Evolutionary conservation across 139 green algal genomes (phyloP).

Genomic region (Micromonas commoda): DNA sequence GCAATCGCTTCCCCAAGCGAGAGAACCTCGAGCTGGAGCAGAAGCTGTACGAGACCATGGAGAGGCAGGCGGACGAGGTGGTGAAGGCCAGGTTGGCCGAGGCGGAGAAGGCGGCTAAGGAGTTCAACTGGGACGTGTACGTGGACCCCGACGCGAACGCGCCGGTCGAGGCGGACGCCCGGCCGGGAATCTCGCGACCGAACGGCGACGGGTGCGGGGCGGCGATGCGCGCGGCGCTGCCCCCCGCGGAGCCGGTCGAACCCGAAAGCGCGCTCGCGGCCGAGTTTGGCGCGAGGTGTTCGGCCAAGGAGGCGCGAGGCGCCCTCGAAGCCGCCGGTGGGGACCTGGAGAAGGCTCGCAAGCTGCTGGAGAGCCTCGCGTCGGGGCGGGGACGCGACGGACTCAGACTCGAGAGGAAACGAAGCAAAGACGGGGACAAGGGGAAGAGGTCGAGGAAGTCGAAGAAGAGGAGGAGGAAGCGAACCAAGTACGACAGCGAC

Average conservation of each 20-base stretch:
- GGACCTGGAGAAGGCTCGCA: background rate
- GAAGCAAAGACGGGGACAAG: background rate
- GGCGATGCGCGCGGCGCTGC: background rate
- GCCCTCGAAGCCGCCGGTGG: background rate
- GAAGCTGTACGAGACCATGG: no score
- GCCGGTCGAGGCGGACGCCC: no score
- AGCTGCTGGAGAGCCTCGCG: background rate
- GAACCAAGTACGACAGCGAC: background rate
- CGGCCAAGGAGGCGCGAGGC: background rate
- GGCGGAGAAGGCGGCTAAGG: no score
- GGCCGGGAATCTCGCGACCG: no score
- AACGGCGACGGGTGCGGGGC: background rate
- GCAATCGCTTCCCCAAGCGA: no score
- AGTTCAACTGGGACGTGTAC: no score
- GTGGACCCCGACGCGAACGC: no score
- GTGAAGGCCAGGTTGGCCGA: no score
- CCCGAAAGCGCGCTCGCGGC: background rate
- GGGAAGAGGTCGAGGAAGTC: background rate
- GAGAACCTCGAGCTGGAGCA: no score
- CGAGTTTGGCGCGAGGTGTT: background rate
- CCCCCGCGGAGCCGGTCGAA: background rate
- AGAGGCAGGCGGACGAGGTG: no score
- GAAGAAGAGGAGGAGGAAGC: background rate
- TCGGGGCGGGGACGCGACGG: background rate
- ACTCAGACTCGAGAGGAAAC: conserved; percentile 1